Percentiles rank a stretch among this genome's conserved stretches.
Evolutionary conservation across 2,329 filamentous ascomycete species (phyloP).

Genomic region (Tolypocladium cylindrosporum): DNA sequence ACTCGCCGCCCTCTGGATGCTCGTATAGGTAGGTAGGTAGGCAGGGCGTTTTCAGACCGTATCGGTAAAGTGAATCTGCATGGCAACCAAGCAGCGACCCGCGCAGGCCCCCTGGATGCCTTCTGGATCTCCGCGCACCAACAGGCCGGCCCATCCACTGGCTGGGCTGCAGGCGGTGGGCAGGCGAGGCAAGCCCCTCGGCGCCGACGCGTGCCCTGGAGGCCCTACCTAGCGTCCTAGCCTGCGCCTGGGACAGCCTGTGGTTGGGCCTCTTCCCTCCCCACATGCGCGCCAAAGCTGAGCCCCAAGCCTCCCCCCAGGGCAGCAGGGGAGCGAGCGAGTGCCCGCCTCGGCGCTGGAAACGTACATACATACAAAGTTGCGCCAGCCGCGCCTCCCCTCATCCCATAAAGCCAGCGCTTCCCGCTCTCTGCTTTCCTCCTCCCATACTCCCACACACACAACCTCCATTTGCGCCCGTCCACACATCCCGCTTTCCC

Average conservation of each 20-base stretch:
- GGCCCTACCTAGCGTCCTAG: not conserved
- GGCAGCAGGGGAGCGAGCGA: not conserved
- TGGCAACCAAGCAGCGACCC: not conserved
- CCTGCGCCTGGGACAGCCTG: not conserved
- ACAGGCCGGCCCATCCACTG: not conserved
- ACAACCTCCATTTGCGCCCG: slow-evolving; percentile 1
- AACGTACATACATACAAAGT: not conserved
- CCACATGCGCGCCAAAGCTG: slow-evolving; percentile 8
- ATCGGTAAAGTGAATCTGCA: not conserved
- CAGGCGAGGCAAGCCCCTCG: not conserved
- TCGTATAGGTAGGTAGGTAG: not conserved
- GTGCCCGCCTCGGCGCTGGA: not conserved
- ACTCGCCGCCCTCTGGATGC: not conserved
- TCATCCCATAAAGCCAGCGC: slow-evolving; percentile 7
- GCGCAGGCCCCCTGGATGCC: not conserved
- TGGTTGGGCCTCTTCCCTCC: slow-evolving; percentile 2
- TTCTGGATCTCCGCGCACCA: not conserved
- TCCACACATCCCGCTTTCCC: not conserved
- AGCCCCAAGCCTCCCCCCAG: slow-evolving; percentile 11
- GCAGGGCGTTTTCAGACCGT: not conserved
- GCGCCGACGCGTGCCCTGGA: not conserved
- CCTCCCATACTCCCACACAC: slow-evolving; percentile 1
- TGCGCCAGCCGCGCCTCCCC: slow-evolving; percentile 5
- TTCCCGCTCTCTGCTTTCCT: not conserved
- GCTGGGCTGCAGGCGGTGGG: not conserved